phyloP scores from a whole-genome alignment of 2,329 filamentous ascomycete genomes.

The Aspergillus ochraceoroseus region DNA sequence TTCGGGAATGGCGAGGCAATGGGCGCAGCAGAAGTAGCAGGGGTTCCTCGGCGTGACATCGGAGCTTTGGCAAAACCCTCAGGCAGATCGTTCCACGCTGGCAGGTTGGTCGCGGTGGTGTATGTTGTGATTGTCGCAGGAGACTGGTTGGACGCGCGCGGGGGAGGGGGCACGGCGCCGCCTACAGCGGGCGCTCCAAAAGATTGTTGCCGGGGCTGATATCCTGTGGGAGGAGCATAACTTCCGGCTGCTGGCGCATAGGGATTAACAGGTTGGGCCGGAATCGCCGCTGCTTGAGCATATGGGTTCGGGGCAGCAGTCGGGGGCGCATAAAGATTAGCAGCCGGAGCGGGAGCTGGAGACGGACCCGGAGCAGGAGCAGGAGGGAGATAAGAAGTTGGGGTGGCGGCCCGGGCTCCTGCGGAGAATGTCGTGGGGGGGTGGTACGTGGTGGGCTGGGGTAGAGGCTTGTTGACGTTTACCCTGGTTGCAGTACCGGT shows the following conservation, averaged over 20 bases:
- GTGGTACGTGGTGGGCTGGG: conserved; percentile 37
- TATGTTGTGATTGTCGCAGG: conserved; percentile 60
- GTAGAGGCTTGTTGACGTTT: conserved; percentile 39
- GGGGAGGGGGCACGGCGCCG: conserved; percentile 53
- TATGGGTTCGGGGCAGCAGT: conserved; percentile 34
- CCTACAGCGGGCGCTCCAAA: conserved; percentile 47
- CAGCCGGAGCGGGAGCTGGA: conserved; percentile 29
- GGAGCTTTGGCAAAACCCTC: conserved; percentile 69
- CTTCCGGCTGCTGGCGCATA: conserved; percentile 31
- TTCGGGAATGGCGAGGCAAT: conserved; percentile 72
- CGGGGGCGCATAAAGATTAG: conserved; percentile 50
- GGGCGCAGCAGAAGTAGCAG: conserved; percentile 57
- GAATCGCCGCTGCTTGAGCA: conserved; percentile 24
- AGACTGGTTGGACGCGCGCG: conserved; percentile 64
- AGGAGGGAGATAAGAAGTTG: conserved; percentile 51
- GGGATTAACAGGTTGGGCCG: conserved; percentile 21
- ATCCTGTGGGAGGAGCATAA: conserved; percentile 46
- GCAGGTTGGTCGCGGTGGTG: conserved; percentile 61
- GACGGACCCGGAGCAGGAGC: conserved; percentile 27
- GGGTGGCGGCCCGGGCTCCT: conserved; percentile 30
- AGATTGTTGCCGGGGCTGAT: conserved; percentile 51
- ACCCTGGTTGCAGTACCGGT: conserved; percentile 40
- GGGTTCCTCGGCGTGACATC: conserved; percentile 68
- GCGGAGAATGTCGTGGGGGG: conserved; percentile 33
- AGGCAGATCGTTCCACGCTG: conserved; percentile 93